Conservation (phyloP, 2,329 filamentous ascomycete genomes). For the Fusarium sp. region DNA sequence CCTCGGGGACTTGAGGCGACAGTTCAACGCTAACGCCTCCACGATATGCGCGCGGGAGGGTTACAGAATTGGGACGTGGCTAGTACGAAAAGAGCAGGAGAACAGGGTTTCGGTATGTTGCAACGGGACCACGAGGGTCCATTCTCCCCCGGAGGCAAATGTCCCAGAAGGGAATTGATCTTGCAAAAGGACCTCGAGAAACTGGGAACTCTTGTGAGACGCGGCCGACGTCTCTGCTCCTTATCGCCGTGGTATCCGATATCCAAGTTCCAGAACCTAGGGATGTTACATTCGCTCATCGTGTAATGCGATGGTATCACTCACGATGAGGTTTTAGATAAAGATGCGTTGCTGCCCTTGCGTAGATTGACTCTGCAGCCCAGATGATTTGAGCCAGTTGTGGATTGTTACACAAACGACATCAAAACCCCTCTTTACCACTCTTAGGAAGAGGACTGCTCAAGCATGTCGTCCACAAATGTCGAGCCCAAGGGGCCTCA, state of each 20-base stretch:
- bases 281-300: slow-evolving; percentile 14
- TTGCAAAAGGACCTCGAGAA: slow-evolving; percentile 12
- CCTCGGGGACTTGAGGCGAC: not conserved
- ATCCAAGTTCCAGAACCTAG: not conserved
- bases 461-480: slow-evolving; percentile 2
- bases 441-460: not conserved
- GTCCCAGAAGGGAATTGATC: not conserved
- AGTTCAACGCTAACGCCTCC: not conserved
- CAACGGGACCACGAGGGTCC: not conserved
- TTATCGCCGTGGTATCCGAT: slow-evolving; percentile 1
- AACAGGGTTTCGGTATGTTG: not conserved
- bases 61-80: not conserved
- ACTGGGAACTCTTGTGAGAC: not conserved
- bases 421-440: not conserved
- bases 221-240: not conserved
- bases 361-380: not conserved
- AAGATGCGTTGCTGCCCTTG: not conserved
- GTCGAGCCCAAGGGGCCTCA: slow-evolving; percentile 11
- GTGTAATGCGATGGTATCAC: slow-evolving; percentile 10
- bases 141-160: not conserved
- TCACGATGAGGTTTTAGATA: not conserved
- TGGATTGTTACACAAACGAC: not conserved
- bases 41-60: not conserved
- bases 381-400: not conserved
- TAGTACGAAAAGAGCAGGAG: slow-evolving; percentile 10